Evolutionary conservation across 495 filamentous ascomycete genomes (phyloP).

Genomic region (Tuber indicum): DNA sequence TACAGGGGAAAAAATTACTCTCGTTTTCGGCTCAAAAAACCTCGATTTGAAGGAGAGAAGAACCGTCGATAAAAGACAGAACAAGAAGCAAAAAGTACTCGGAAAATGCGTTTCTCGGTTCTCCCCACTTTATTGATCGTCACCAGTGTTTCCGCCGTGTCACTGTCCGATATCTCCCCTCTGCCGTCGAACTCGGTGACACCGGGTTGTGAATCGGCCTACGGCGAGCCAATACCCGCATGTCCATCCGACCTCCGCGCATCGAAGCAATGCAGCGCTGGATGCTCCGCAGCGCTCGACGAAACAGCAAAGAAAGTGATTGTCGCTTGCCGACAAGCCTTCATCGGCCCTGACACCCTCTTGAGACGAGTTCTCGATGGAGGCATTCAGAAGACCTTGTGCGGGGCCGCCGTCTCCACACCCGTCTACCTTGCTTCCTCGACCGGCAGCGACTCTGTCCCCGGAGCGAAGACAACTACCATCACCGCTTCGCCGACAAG

Average conservation of each 20-base stretch:
- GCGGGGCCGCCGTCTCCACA: conserved; percentile 11
- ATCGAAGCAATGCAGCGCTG: conserved; percentile 10
- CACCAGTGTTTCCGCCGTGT: conserved; percentile 16
- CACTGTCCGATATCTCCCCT: conserved; percentile 20
- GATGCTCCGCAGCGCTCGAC: conserved; percentile 18
- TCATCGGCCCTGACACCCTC: conserved; percentile 22
- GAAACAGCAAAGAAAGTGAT: conserved; percentile 9
- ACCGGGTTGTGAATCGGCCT: conserved; percentile 23
- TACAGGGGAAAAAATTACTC: background rate
- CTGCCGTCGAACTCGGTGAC: conserved; percentile 19
- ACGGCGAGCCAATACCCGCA: conserved; percentile 13
- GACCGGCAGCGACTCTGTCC: background rate
- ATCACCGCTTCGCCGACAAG: background rate
- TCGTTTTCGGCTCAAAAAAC: conserved; percentile 9
- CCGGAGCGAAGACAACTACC: background rate
- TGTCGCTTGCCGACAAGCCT: conserved; percentile 28
- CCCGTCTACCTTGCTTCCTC: conserved; percentile 1
- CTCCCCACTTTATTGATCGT: conserved; percentile 18
- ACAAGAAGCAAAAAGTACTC: conserved; percentile 1
- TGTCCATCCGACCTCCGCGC: conserved; percentile 20
- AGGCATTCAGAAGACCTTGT: conserved; percentile 22
- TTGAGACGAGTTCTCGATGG: conserved; percentile 26
- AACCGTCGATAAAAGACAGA: background rate
- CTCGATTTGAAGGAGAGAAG: background rate
- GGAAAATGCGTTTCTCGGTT: conserved; percentile 28